Base-by-base conservation (phyloP, 371 early-diverging fungal species). In the Entomophthora muscae region DNA sequence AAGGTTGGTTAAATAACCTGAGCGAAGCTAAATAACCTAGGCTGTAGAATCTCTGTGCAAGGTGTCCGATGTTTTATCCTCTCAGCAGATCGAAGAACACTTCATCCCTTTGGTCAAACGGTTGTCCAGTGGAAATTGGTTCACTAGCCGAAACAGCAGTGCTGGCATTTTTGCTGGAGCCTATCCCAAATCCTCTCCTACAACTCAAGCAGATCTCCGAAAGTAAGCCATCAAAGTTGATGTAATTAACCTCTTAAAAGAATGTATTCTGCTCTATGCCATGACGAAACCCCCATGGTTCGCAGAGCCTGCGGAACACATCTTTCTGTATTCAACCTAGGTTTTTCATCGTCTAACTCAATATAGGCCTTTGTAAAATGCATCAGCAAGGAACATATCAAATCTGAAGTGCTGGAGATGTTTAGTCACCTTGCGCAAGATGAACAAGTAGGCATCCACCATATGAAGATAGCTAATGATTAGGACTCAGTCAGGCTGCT, bases 201-300 rank as follows among this genome's bases (percentile, higher is more conserved):
- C 80, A 21, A 81, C 80, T 61, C 89, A 93, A 76, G 82, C 78
- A 23, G 93, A 96, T 69, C 77, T 96, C 66, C 82, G 90, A 67
- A 80, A 73, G 88, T 85, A 77, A 56, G 70, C 53, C 33, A 23
- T 22, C 23, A 31, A n/a, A 32, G 17, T 55, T 10, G 29, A 30
- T 32, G 42, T 68, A n/a, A n/a, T 62, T 32, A 52, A 17, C 23
- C 31, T 22, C 61, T 2, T 71, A 82, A n/a, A n/a, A n/a, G 78
- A 62, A 65, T 79, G 64, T 86, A 80, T 73, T 78, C 79, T 29
- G 82, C 84, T 67, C 82, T 98, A 30, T 86, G 89, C 70, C 74
- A 83, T 65, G 96, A 98, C 71, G 93, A 92, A 53, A 95, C 95
- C 26, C 98, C 98, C 17, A 96, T 98, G 98, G 96, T 95, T 65